Percentiles rank a stretch among this genome's conserved stretches.
These are phyloP conservation scores for Clavariopsis aquatica DNA, from an alignment of 495 filamentous ascomycete species.

Conservation along the genomic window DNA sequence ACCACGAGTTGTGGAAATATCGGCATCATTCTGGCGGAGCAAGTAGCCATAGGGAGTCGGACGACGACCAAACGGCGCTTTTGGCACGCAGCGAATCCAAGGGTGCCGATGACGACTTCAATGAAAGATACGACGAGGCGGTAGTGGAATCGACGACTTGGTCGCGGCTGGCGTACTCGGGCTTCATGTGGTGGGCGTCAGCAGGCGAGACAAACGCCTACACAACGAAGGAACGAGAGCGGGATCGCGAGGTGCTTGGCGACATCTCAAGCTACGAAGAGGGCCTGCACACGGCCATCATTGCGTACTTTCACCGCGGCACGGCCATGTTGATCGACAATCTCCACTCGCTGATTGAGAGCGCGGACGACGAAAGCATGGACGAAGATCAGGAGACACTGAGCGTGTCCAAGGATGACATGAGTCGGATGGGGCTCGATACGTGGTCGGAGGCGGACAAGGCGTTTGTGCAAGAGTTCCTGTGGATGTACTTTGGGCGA, in stretches of 20 bases:
- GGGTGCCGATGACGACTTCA: constrained; percentile 28
- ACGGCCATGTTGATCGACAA: constrained; percentile 71
- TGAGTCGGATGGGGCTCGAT: constrained; percentile 81
- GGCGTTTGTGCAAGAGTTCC: constrained; percentile 68
- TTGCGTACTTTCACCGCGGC: constrained; percentile 89
- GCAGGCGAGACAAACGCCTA: constrained; percentile 73
- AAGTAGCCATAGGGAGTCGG: constrained; percentile 39
- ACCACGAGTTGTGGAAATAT: constrained; percentile 57
- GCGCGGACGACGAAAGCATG: constrained; percentile 28
- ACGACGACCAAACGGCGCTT: constrained; percentile 31
- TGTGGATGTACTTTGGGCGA: constrained; percentile 70
- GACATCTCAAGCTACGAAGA: constrained; percentile 38
- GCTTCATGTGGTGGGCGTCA: constrained; percentile 98
- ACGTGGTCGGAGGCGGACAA: constrained; percentile 80
- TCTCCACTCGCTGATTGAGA: constrained; percentile 68
- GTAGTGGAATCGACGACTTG: constrained; percentile 81
- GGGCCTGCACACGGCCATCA: constrained; percentile 67
- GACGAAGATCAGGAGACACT: constrained; percentile 53
- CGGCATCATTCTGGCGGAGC: constrained; percentile 20
- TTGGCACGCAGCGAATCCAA: constrained; percentile 22
- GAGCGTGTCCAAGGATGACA: constrained; percentile 55
- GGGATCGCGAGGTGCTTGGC: constrained; percentile 40
- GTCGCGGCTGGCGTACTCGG: constrained; percentile 83
- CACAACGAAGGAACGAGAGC: constrained; percentile 43
- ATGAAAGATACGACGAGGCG: constrained; percentile 44